phyloP scores from a whole-genome alignment of 2,329 filamentous ascomycete species.

The Colletotrichum tanaceti region DNA sequence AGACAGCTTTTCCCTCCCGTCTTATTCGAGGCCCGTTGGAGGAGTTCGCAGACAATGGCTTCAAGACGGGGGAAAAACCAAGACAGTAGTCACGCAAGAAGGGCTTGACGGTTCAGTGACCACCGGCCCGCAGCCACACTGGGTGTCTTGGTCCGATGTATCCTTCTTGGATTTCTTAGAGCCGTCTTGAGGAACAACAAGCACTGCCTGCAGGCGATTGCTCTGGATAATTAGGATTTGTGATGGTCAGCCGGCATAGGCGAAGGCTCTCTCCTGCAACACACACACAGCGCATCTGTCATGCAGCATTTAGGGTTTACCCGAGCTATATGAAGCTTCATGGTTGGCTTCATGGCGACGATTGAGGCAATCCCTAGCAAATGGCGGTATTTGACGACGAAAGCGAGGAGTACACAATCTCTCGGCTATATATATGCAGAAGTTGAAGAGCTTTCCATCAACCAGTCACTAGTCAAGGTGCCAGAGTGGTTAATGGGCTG shows the following conservation, averaged over 20 bases:
- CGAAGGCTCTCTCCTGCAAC: neutral
- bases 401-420: too few species aligned
- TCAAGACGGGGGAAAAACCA: neutral
- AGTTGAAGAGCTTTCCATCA: accelerated
- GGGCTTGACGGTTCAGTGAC: neutral
- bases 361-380: neutral
- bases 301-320: too few species aligned
- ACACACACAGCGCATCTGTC: neutral
- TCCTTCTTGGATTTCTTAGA: too few species aligned
- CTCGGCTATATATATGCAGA: neutral
- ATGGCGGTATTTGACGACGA: accelerated
- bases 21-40: neutral
- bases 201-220: too few species aligned
- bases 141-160: too few species aligned
- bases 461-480: constrained; percentile 18
- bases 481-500: constrained; percentile 32
- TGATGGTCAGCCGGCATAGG: too few species aligned
- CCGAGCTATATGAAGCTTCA: too few species aligned
- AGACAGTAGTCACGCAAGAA: neutral
- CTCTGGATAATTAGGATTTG: too few species aligned
- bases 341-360: too few species aligned
- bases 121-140: too few species aligned
- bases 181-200: too few species aligned
- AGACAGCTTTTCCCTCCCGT: too few species aligned
- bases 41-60: neutral